Base-by-base conservation (phyloP, 441 rosid genomes). In the Gossypium gossypioides region DNA sequence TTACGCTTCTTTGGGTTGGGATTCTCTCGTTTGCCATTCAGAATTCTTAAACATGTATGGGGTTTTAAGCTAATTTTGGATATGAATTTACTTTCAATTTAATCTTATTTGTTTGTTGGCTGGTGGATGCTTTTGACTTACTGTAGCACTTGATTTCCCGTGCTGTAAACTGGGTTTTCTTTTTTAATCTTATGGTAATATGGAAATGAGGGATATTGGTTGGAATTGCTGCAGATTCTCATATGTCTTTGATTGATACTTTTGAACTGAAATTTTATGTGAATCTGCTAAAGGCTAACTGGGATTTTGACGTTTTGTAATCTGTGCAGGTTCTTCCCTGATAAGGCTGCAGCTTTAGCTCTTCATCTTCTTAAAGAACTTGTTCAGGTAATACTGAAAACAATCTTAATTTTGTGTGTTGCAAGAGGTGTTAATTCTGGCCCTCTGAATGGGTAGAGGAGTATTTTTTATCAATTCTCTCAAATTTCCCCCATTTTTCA, bases 21-120 rank as follows among this genome's bases (percentile, higher is more conserved):
- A 82, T 83, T 91, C 96, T 10, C 87, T 90, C 29, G 86, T 91
- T 74, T 93, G 95, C 68, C 98, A 93, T 77, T 86, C 98, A 51
- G 91, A 88, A 69, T 85, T 90, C 42, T 89, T 91, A 82, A 91
- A 90, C 79, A 73, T 81, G 98, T 91, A 76, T 65, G 86, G 72
- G 60, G 63, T 50, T 69, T 32, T 22, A n/a, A 22, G 58, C 59
- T 64, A 1, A 6, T 16, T 2, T 21, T 67, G 6, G 50, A 9
- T 24, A 19, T 54, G 21, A 12, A 0, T 54, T 54, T 54, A 19
- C 27, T 19, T 19, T 54, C 21, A 18, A 5, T 54, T 54, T 54
- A 54, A 54, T 21, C 15, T 10, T 56, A 10, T 24, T 50, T 50
- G 6, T 37, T 48, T 32, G 16, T 52, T 68, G 40, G 48, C 13